Evolutionary conservation across 2,329 filamentous ascomycete species (phyloP).

Genomic region (Dactylellina cionopaga): DNA sequence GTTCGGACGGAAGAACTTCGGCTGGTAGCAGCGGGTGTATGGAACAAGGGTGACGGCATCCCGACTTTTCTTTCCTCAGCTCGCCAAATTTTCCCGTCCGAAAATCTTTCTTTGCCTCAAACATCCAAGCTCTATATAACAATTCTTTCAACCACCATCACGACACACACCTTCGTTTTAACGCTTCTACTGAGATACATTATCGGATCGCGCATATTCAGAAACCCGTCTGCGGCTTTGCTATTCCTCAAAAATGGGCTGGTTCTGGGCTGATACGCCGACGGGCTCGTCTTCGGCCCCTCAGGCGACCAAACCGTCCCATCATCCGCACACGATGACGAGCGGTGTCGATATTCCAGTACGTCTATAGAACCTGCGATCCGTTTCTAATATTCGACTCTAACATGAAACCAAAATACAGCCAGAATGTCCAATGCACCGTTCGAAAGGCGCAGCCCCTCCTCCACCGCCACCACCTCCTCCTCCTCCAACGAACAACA

Average conservation of each 20-base stretch:
- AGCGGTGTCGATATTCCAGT: slow-evolving; percentile 35
- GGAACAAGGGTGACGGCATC: slow-evolving; percentile 31
- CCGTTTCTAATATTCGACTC: slow-evolving; percentile 2
- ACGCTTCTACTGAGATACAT: background rate
- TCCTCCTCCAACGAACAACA: slow-evolving; percentile 57
- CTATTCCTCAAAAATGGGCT: slow-evolving; percentile 69
- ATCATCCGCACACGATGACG: slow-evolving; percentile 30
- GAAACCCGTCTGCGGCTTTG: slow-evolving; percentile 14
- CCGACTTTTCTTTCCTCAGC: slow-evolving; percentile 24
- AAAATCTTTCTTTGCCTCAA: slow-evolving; percentile 12
- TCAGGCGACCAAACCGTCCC: slow-evolving; percentile 32
- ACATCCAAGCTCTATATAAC: background rate
- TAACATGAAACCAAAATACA: slow-evolving; percentile 59
- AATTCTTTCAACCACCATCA: background rate
- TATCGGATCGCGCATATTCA: background rate
- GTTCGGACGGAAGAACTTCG: slow-evolving; percentile 37
- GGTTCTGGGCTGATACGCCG: slow-evolving; percentile 73
- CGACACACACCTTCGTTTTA: background rate
- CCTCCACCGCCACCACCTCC: slow-evolving; percentile 57
- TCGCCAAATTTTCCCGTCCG: slow-evolving; percentile 27
- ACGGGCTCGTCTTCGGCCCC: slow-evolving; percentile 39
- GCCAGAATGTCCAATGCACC: slow-evolving; percentile 77
- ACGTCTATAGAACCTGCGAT: slow-evolving; percentile 49
- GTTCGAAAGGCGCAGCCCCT: slow-evolving; percentile 59
- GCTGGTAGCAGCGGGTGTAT: background rate